These are phyloP conservation scores for Pleurozium schreberi DNA, from an alignment of 225 moss, liverwort and hornwort species.

Conservation along the genomic window DNA sequence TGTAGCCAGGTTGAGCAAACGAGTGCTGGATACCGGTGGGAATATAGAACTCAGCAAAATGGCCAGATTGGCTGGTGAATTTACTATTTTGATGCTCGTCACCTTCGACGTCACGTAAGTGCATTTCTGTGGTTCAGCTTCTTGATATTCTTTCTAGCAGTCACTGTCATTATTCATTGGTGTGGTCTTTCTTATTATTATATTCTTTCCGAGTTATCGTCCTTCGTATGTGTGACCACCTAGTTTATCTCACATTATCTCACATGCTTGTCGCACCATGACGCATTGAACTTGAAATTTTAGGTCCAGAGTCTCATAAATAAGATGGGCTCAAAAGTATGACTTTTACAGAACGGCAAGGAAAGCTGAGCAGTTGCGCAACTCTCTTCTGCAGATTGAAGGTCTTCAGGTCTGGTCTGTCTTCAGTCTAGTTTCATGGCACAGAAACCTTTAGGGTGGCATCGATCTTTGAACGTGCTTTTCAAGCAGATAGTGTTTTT, in stretches of 20 bases:
- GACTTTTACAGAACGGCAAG: conserved; percentile 46
- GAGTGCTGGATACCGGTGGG: conserved; percentile 34
- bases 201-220: neutral
- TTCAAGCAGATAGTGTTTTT: neutral
- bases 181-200: neutral
- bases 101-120: conserved; percentile 38
- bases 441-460: neutral
- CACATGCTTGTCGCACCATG: neutral
- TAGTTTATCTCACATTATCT: neutral
- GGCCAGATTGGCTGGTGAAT: conserved; percentile 48
- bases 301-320: conserved; percentile 12
- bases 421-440: neutral
- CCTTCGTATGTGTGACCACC: neutral
- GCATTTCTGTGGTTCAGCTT: neutral
- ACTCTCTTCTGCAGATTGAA: conserved; percentile 49
- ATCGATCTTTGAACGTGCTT: neutral
- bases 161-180: neutral
- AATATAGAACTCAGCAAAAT: conserved; percentile 40
- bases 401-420: conserved; percentile 37
- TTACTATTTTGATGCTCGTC: conserved; percentile 34
- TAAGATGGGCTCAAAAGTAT: conserved; percentile 20
- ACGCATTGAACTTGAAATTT: neutral
- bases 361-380: conserved; percentile 54
- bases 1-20: conserved; percentile 40
- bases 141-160: neutral